A percentile compares a stretch with the other conserved stretches of the same genome.
Conservation (phyloP, 2,329 filamentous ascomycete species). For the Thielaviopsis populi region DNA sequence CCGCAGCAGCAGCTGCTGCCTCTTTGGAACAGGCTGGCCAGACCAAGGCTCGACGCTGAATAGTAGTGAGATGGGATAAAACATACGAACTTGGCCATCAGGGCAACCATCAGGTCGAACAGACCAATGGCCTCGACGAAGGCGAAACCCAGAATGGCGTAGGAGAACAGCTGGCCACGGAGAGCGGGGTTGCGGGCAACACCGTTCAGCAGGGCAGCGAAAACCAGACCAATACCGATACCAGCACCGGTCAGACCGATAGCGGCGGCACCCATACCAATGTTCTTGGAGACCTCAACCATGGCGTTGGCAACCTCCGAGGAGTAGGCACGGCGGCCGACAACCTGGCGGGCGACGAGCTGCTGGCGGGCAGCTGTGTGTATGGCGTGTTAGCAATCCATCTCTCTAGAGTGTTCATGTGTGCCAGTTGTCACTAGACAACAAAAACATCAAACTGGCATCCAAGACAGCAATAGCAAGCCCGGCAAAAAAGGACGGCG, state of each 20-base stretch:
- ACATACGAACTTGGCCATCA: conserved; percentile 82
- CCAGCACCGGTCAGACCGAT: conserved; percentile 84
- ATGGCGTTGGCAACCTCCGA: conserved; percentile 79
- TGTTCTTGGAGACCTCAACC: conserved; percentile 82
- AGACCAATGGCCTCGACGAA: conserved; percentile 88
- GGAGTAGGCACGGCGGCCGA: conserved; percentile 61
- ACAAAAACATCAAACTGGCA: not conserved
- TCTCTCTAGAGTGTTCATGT: not conserved
- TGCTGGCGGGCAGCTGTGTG: conserved; percentile 16
- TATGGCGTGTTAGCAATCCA: conserved; percentile 12
- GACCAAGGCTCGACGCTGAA: not conserved
- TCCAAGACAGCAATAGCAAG: not conserved
- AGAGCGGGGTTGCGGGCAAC: conserved; percentile 90
- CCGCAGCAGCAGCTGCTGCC: not conserved
- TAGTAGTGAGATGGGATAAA: not conserved
- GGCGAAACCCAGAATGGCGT: conserved; percentile 89
- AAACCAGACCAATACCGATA: conserved; percentile 93
- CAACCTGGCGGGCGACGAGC: conserved; percentile 28
- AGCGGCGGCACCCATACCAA: conserved; percentile 78
- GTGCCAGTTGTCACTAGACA: not conserved
- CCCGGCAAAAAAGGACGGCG: not conserved
- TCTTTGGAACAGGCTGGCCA: too few species aligned
- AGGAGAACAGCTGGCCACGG: conserved; percentile 89
- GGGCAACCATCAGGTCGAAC: conserved; percentile 82
- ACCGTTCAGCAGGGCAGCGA: conserved; percentile 75